Conservation (phyloP, 192 early-diverging fungal genomes). For the Rhizophagus sp. region DNA sequence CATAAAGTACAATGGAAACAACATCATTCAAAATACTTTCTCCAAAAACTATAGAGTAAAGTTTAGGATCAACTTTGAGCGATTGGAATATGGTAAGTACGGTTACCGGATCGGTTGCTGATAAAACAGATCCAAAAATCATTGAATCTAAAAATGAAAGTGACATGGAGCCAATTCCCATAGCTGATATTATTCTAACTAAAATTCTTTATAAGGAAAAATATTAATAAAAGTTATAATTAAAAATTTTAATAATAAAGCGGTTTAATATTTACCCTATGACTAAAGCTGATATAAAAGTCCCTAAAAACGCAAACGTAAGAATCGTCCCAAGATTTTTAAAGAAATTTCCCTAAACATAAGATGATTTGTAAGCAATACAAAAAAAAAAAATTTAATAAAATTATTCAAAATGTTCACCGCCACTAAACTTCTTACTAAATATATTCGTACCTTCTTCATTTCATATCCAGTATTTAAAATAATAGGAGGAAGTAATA, state of each 20-base stretch:
- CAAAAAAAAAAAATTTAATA: neutral
- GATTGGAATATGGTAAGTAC: slow-evolving; percentile 94
- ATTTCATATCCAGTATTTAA: slow-evolving; percentile 95
- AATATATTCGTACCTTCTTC: slow-evolving; percentile 64
- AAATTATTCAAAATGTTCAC: neutral
- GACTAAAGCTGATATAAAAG: slow-evolving; percentile 86
- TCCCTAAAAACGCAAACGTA: slow-evolving; percentile 92
- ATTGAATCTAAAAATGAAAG: slow-evolving; percentile 89
- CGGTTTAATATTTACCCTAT: slow-evolving; percentile 62
- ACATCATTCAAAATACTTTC: slow-evolving; percentile 95
- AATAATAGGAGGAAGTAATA: slow-evolving; percentile 96
- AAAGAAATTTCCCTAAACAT: slow-evolving; percentile 71
- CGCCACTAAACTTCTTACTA: neutral
- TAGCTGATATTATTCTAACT: slow-evolving; percentile 67
- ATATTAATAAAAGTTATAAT: slow-evolving; percentile 1
- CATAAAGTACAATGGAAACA: slow-evolving; percentile 96
- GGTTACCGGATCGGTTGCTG: slow-evolving; percentile 97
- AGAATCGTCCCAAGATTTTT: slow-evolving; percentile 88
- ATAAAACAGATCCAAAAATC: slow-evolving; percentile 92
- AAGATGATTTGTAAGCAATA: neutral
- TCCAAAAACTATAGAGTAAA: slow-evolving; percentile 97
- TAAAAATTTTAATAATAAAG: neutral
- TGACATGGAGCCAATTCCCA: slow-evolving; percentile 67
- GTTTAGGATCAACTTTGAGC: slow-evolving; percentile 88
- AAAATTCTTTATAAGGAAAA: slow-evolving; percentile 46